Base-by-base conservation (phyloP, 1,284 basidiomycete genomes). In the Ceratobasidium sp. region DNA sequence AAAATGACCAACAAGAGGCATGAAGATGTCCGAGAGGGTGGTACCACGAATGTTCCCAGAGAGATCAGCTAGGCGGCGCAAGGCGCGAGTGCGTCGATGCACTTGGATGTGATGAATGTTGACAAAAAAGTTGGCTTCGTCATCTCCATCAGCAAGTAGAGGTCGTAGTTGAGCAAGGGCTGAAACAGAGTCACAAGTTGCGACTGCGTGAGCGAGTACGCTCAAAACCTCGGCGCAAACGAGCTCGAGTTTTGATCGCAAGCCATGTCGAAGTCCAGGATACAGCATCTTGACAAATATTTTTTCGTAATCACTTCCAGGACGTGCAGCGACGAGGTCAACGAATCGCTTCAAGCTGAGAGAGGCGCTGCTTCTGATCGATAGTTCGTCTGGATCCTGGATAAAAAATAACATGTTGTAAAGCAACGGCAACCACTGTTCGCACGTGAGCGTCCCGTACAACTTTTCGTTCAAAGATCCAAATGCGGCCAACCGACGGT, bases 71-170 rank as follows among this genome's bases (percentile, higher is more conserved):
- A 99, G 86, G 36, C 96, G 87, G 34, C 92, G 89, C 41, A 99
- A 84, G 0, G 97, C 97, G 75, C 97, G 86, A 1, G 91, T 90
- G 23, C 97, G 89, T 72, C 97, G 90, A 80, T 99, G 97, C 3
- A 92, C 83, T 81, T 99, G 97, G 65, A 99, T 89, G 80, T 99
- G 97, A 75, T 93, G 88, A 64, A 99, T 89, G 80, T 99, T 99
- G 84, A 91, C 91, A 86, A 99, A 98, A 83, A 99, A 97, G 79
- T 92, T 96, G 32, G 94, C 96, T 80, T 99, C 97, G 58, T 94
- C 92, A 78, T 99, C 97, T 0, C 94, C 96, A 18, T 86, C 89
- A 3, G 92, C 93, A n/a, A 98, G 85, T 10, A 99, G 83, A 10
- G 89, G 85, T 6, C 82, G 86, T 88, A 98, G 90, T 78, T 98